Conservation (phyloP, 2,329 filamentous ascomycete genomes). For the Penicillium decumbens region DNA sequence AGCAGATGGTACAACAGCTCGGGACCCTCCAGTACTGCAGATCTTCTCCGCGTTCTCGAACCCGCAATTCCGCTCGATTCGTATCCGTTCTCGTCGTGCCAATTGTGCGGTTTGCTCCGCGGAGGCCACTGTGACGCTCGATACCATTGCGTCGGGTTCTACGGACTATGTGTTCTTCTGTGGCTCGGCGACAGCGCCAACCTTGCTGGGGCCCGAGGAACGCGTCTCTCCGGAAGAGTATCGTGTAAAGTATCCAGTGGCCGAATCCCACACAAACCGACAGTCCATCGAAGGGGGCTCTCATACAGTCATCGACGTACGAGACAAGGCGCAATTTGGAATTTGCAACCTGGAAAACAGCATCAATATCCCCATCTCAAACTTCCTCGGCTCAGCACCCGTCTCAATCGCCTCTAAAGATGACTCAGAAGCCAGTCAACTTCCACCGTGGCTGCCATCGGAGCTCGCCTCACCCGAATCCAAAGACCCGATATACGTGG, state of each 20-base stretch:
- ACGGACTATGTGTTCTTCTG: conserved; percentile 87
- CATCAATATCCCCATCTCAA: conserved; percentile 54
- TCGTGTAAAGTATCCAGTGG: conserved; percentile 22
- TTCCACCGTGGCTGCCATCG: conserved; percentile 29
- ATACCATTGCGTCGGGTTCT: conserved; percentile 59
- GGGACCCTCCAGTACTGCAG: conserved; percentile 36
- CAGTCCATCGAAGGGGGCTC: neutral
- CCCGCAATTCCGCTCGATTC: conserved; percentile 65
- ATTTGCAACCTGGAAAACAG: conserved; percentile 72
- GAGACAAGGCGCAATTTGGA: conserved; percentile 78
- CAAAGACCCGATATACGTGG: conserved; percentile 39
- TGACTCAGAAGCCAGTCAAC: neutral
- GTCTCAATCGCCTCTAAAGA: neutral
- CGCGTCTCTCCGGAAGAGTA: conserved; percentile 65
- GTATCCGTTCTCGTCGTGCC: conserved; percentile 63
- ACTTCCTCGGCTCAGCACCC: conserved; percentile 32
- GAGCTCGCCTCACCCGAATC: conserved; percentile 21
- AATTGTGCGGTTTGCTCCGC: conserved; percentile 74
- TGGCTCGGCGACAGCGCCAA: conserved; percentile 56
- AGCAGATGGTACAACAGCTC: conserved; percentile 19
- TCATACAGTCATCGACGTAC: conserved; percentile 71
- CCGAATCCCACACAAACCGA: neutral
- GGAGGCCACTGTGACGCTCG: conserved; percentile 57
- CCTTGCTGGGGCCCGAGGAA: conserved; percentile 58
- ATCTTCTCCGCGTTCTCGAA: conserved; percentile 44